A percentile compares a stretch with the other conserved stretches of the same genome.
These are phyloP conservation scores for Pleurotus tuber-regium DNA, from an alignment of 768 basidiomycete genomes.

Conservation along the genomic window DNA sequence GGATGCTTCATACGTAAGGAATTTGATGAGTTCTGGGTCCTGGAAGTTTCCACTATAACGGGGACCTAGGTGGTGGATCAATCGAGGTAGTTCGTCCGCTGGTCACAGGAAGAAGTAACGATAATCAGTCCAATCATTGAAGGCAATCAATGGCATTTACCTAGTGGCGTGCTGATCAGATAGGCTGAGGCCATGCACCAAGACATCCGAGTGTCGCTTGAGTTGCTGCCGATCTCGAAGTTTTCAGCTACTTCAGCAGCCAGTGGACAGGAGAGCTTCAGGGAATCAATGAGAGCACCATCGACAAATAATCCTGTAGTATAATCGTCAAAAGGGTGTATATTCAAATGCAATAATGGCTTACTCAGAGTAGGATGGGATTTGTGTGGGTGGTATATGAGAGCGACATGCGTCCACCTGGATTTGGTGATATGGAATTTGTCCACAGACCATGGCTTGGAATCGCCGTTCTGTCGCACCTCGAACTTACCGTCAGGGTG, in stretches of 20 bases:
- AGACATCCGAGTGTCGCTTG: conserved; percentile 41
- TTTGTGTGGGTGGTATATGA: conserved; percentile 65
- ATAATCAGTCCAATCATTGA: conserved; percentile 7
- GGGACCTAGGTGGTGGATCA: conserved; percentile 81
- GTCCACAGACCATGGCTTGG: conserved; percentile 40
- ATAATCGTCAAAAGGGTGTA: conserved; percentile 6
- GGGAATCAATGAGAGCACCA: conserved; percentile 60
- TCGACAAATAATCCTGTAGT: conserved; percentile 71
- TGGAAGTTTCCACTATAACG: conserved; percentile 77
- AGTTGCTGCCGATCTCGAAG: conserved; percentile 58
- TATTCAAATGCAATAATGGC: neutral
- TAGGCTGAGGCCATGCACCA: conserved; percentile 74
- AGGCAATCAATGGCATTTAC: conserved; percentile 29
- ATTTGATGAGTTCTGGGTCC: conserved; percentile 63
- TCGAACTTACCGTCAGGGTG: conserved; percentile 57
- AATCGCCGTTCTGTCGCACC: conserved; percentile 37
- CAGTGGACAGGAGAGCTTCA: conserved; percentile 59
- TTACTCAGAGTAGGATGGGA: conserved; percentile 10
- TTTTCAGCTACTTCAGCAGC: conserved; percentile 29
- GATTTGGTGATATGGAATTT: conserved; percentile 46
- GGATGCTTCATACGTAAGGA: conserved; percentile 82
- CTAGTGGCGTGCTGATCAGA: conserved; percentile 55
- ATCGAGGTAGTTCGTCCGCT: conserved; percentile 71
- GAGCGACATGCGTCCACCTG: conserved; percentile 70
- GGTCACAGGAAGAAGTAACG: neutral